These are phyloP conservation scores for Lodderomyces beijingensis DNA, from an alignment of 1,139 yeast genomes.

Conservation along the genomic window DNA sequence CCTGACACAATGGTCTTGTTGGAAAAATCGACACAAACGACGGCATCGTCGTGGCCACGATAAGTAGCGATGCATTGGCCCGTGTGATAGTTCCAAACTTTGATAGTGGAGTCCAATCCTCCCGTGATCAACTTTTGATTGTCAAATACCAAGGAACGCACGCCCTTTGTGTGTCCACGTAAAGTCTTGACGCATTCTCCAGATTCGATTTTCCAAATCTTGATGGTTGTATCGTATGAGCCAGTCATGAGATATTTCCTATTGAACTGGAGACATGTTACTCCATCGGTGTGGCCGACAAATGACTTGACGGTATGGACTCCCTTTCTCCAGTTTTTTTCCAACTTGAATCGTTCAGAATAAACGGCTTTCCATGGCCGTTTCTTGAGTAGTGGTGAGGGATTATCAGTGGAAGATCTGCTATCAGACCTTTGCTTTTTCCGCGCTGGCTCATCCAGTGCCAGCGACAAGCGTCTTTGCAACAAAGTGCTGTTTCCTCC, in stretches of 20 bases:
- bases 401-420: conserved; percentile 4
- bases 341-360: conserved; percentile 84
- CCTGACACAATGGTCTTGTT: conserved; percentile 88
- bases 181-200: conserved; percentile 76
- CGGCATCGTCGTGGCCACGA: conserved; percentile 87
- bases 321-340: conserved; percentile 92
- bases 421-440: conserved; percentile 4
- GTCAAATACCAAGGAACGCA: conserved; percentile 79
- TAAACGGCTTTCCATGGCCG: conserved; percentile 96
- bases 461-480: neutral
- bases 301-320: conserved; percentile 60
- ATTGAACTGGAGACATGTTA: conserved; percentile 77
- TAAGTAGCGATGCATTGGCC: conserved; percentile 94
- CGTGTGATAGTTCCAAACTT: conserved; percentile 93
- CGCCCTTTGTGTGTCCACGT: conserved; percentile 82
- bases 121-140: conserved; percentile 87
- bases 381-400: conserved; percentile 19
- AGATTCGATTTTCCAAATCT: conserved; percentile 83
- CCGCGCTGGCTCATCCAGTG: conserved; percentile 5
- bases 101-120: conserved; percentile 83
- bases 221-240: conserved; percentile 82
- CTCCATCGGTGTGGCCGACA: conserved; percentile 83
- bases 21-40: conserved; percentile 73
- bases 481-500: conserved; percentile 1
- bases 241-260: conserved; percentile 82